Evolutionary conservation across 139 green algal species (phyloP).

Genomic region (Trebouxia sp.): DNA sequence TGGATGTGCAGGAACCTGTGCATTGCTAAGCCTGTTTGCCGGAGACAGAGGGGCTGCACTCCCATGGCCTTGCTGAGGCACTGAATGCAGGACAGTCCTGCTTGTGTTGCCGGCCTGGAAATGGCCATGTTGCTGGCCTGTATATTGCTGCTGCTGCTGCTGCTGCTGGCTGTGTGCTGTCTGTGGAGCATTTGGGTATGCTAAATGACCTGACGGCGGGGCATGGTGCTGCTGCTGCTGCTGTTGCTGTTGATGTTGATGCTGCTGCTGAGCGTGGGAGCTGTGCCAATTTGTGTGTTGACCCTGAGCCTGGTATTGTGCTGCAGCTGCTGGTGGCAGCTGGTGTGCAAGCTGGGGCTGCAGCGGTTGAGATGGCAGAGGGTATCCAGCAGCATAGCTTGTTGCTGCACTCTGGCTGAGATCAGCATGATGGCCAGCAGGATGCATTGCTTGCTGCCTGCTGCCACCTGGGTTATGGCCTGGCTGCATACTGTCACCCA

Average conservation of each 20-base stretch:
- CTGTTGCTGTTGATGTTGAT: neutral
- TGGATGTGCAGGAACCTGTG: neutral
- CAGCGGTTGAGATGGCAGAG: neutral
- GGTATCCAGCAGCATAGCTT: neutral
- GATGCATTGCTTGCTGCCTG: too few relatives aligned
- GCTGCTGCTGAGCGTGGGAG: neutral
- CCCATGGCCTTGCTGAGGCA: neutral
- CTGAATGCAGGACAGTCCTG: neutral
- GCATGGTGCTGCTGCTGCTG: neutral
- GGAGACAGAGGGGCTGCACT: neutral
- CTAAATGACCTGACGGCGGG: neutral
- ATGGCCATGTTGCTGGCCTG: neutral
- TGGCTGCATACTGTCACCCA: too few relatives aligned
- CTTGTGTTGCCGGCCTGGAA: neutral
- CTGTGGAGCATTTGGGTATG: neutral
- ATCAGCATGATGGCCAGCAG: neutral
- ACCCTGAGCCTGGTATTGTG: neutral
- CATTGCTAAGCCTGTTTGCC: too few relatives aligned
- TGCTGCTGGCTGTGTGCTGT: conserved; percentile 2
- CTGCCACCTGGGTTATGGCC: too few relatives aligned
- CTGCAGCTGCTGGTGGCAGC: neutral
- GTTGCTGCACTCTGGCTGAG: neutral
- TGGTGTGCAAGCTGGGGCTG: neutral
- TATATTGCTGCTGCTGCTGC: conserved; percentile 8
- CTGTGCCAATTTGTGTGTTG: neutral